A percentile compares a stretch with the other conserved stretches of the same genome.
Evolutionary conservation across 371 early-diverging fungal species (phyloP).

Genomic region (Apophysomyces elegans): DNA sequence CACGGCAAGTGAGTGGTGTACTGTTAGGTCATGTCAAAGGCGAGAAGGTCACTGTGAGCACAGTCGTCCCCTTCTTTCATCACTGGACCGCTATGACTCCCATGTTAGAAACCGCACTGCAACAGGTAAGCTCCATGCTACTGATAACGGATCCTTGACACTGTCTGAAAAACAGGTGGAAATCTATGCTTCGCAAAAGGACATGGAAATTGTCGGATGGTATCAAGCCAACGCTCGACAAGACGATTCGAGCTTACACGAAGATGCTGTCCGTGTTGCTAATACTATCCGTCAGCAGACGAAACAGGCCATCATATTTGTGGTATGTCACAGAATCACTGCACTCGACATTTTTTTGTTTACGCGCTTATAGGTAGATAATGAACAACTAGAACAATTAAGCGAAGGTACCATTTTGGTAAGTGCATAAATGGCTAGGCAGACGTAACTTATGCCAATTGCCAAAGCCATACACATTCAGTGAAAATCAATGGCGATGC

Average conservation of each 20-base stretch:
- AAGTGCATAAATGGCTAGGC: slow-evolving; percentile 11
- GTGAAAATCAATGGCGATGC: slow-evolving; percentile 56
- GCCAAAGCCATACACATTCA: slow-evolving; percentile 45
- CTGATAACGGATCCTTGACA: not conserved
- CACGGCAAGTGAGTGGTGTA: slow-evolving; percentile 71
- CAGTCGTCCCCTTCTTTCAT: slow-evolving; percentile 82
- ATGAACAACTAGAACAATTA: slow-evolving; percentile 32
- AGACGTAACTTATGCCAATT: not conserved
- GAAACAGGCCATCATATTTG: slow-evolving; percentile 44
- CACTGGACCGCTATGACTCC: slow-evolving; percentile 77
- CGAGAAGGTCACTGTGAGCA: slow-evolving; percentile 43
- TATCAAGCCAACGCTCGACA: slow-evolving; percentile 63
- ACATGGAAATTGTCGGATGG: slow-evolving; percentile 61
- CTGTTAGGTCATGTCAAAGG: slow-evolving; percentile 46
- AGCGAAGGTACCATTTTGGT: slow-evolving; percentile 35
- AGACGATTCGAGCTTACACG: slow-evolving; percentile 49
- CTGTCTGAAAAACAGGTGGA: slow-evolving; percentile 45
- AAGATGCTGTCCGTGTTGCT: slow-evolving; percentile 56
- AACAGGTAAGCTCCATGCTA: slow-evolving; percentile 55
- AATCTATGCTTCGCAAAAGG: slow-evolving; percentile 46
- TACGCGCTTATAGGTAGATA: slow-evolving; percentile 27
- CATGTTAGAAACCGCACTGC: slow-evolving; percentile 79
- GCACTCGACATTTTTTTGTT: not conserved
- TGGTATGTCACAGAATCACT: slow-evolving; percentile 26
- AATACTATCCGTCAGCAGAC: slow-evolving; percentile 49